Percentiles rank a stretch among this genome's conserved stretches.
Evolutionary conservation across 2,329 filamentous ascomycete species (phyloP).

Genomic region (Penicillium sp.): DNA sequence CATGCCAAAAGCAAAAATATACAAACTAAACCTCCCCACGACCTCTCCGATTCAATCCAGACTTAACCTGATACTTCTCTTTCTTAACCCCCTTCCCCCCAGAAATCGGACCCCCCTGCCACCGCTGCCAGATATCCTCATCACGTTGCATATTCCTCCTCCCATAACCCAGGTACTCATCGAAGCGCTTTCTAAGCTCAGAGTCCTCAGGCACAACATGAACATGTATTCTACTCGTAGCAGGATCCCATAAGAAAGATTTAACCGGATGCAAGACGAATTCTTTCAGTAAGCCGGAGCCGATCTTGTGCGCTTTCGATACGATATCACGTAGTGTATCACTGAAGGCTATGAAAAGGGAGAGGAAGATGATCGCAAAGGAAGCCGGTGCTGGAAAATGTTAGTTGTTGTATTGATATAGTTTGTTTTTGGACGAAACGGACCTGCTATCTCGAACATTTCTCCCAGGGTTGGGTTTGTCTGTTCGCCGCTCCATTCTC

Average conservation of each 20-base stretch:
- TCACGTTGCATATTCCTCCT: slow-evolving; percentile 21
- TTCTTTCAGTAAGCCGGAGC: slow-evolving; percentile 22
- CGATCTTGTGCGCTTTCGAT: slow-evolving; percentile 25
- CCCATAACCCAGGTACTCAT: slow-evolving; percentile 27
- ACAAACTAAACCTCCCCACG: neutral
- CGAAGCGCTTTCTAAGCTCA: slow-evolving; percentile 20
- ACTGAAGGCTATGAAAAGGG: slow-evolving; percentile 57
- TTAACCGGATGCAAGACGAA: slow-evolving; percentile 23
- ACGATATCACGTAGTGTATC: slow-evolving; percentile 28
- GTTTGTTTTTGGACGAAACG: neutral
- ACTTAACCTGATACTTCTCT: slow-evolving; percentile 2
- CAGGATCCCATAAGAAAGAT: slow-evolving; percentile 8
- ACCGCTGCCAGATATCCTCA: slow-evolving; percentile 33
- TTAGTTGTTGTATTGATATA: neutral
- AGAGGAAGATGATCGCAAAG: slow-evolving; percentile 52
- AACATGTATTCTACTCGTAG: slow-evolving; percentile 9
- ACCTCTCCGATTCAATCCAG: neutral
- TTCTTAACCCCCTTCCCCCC: slow-evolving; percentile 9
- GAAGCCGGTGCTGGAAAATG: slow-evolving; percentile 38
- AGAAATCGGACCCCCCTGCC: slow-evolving; percentile 19
- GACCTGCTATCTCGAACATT: slow-evolving; percentile 33
- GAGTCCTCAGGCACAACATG: slow-evolving; percentile 21
- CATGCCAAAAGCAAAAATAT: neutral
- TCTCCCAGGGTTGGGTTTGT: slow-evolving; percentile 36
- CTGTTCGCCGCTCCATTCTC: slow-evolving; percentile 55